A percentile compares a stretch with the other conserved stretches of the same genome.
phyloP scores from a whole-genome alignment of 2,329 filamentous ascomycete genomes.

The Xylariaceae sp. region DNA sequence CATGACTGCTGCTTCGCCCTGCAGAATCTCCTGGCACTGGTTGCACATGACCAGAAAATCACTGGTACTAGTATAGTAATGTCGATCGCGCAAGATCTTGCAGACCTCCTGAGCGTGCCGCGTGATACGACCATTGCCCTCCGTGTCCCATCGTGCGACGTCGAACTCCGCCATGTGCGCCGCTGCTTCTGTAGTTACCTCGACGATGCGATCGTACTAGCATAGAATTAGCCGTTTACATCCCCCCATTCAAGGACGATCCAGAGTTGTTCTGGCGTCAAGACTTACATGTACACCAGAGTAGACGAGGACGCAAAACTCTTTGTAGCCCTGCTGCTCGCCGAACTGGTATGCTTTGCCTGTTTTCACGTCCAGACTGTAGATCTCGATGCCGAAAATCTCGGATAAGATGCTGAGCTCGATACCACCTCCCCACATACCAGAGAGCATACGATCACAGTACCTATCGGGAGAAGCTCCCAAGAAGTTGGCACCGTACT shows the following conservation, averaged over 20 bases:
- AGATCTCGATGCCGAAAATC: constrained; percentile 20
- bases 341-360: constrained; percentile 19
- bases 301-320: constrained; percentile 20
- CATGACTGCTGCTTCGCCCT: constrained; percentile 58
- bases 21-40: constrained; percentile 61
- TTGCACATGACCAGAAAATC: constrained; percentile 76
- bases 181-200: constrained; percentile 58
- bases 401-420: constrained; percentile 75
- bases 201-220: constrained; percentile 56
- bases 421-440: constrained; percentile 88
- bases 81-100: constrained; percentile 57
- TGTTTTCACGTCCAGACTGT: constrained; percentile 17
- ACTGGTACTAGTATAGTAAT: constrained; percentile 87
- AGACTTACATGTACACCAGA: constrained; percentile 19
- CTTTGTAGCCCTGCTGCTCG: constrained; percentile 15
- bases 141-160: constrained; percentile 51
- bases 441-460: constrained; percentile 72
- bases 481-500: constrained; percentile 72
- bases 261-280: not conserved
- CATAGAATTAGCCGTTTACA: not conserved
- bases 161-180: constrained; percentile 63
- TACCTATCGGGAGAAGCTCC: constrained; percentile 70
- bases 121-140: constrained; percentile 60
- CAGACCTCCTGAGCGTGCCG: constrained; percentile 61
- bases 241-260: not conserved